Evolutionary conservation across 352 stramenopile species (phyloP), one percentile per base, ranked within the genome.

Genomic region (Phytopythium sindhum): DNA sequence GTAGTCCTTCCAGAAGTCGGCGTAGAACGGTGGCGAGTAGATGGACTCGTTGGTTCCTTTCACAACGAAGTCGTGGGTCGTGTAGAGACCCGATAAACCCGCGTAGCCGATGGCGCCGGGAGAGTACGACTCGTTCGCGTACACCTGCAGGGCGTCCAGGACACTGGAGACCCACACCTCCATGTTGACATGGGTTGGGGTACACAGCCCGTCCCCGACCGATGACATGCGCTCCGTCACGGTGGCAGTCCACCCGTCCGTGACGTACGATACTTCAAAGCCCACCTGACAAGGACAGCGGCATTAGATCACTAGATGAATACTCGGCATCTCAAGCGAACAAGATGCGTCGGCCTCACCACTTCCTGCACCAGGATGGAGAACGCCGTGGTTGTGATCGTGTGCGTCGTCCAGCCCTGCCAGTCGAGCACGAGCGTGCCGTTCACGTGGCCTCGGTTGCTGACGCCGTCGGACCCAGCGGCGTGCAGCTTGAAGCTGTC

Each of bases 361-460:
- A 81, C 73, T 75, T 87, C 75, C n/a, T 63, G 41, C 9, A 72
- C 73, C 10, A 89, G 21, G 47, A 90, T 88, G 0, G 75, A 60
- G 15, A 85, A 69, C 11, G 87, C 59, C 47, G 77, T 50, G 0
- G 68, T 77, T 8, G 63, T 61, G 0, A 88, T 58, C 23, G 55
- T 64, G 42, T 89, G 79, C 4, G 80, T 72, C 21, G 63, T 70
- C 76, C 82, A 88, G 52, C 70, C 68, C 15, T 55, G 69, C 12
- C 78, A 42, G 41, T 75, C 67, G 17, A 80, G 12, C 11, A 80
- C 60, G n/a, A 80, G 54, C 4, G 67, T 72, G n/a, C 70, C 67
- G 19, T 75, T 51, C 48, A 68, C 44, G 3, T 74, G 75, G 2
- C 37, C 47, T 23, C 44, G 52, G 19, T 61, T 65, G 0, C 31